Evolutionary conservation across 2,329 filamentous ascomycete genomes (phyloP).

Genomic region (Stenocarpella maydis): DNA sequence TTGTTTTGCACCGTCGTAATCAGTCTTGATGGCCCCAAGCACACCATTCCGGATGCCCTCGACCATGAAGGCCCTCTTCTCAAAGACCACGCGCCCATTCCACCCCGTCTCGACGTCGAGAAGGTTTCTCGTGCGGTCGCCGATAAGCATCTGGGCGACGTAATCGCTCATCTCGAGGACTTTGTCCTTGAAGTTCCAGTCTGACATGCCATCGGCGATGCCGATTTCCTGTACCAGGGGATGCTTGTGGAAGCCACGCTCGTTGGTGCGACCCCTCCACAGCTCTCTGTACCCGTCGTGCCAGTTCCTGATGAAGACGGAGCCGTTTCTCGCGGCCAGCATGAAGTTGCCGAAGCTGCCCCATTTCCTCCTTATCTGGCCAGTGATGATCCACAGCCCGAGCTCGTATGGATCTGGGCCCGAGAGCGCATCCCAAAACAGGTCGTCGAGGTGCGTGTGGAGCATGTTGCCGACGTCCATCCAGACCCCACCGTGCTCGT

Average conservation of each 20-base stretch:
- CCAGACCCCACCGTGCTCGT: constrained; percentile 47
- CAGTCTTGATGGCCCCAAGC: background rate
- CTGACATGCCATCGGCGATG: constrained; percentile 9
- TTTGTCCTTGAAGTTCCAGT: constrained; percentile 14
- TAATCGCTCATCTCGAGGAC: constrained; percentile 21
- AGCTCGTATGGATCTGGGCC: constrained; percentile 46
- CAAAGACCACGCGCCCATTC: constrained; percentile 2
- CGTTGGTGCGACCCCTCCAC: constrained; percentile 44
- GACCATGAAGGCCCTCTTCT: constrained; percentile 4
- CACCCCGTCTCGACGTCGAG: background rate
- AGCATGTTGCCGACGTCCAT: constrained; percentile 50
- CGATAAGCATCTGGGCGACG: constrained; percentile 19
- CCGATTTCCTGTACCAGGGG: constrained; percentile 7
- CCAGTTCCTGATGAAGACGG: constrained; percentile 54
- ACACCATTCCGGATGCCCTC: constrained; percentile 7
- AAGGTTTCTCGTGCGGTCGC: constrained; percentile 8
- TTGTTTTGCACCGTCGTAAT: constrained; percentile 20
- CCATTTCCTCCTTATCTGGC: constrained; percentile 20
- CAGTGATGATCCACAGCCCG: constrained; percentile 43
- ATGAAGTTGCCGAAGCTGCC: constrained; percentile 31
- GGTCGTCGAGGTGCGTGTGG: constrained; percentile 44
- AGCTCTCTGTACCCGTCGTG: constrained; percentile 48
- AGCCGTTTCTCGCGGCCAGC: constrained; percentile 50
- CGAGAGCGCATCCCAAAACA: constrained; percentile 46
- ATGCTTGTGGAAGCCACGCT: constrained; percentile 43